Conservation (phyloP, 208 protist genomes). For the Leishmania aethiopica region DNA sequence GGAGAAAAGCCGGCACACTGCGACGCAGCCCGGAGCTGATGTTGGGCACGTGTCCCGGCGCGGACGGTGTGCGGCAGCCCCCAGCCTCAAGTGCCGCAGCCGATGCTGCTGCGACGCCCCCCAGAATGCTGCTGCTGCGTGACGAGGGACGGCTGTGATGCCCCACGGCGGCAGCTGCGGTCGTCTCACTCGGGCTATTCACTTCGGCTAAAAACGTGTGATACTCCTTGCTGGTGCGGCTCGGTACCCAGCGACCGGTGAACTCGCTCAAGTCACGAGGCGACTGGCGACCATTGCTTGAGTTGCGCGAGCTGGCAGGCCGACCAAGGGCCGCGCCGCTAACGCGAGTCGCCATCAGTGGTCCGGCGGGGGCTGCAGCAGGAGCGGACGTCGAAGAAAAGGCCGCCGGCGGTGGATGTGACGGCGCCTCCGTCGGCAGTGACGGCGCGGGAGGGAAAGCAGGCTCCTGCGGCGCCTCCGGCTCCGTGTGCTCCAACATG, state of each 20-base stretch:
- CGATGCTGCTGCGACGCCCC: neutral
- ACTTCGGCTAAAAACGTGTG: neutral
- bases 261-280: neutral
- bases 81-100: neutral
- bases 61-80: neutral
- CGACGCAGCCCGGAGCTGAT: conserved; percentile 2
- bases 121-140: conserved; percentile 12
- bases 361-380: neutral
- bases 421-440: neutral
- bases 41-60: neutral
- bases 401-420: neutral
- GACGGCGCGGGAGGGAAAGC: neutral
- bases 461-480: neutral
- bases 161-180: neutral
- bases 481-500: neutral
- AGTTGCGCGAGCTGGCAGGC: conserved; percentile 18
- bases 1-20: conserved; percentile 19
- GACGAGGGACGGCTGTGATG: conserved; percentile 2
- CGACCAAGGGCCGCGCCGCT: conserved; percentile 7
- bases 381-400: neutral
- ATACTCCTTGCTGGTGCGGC: neutral
- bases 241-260: neutral
- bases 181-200: neutral
- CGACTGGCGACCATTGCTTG: conserved; percentile 22
- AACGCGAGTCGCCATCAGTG: conserved; percentile 21